Evolutionary conservation across 139 green algal species (phyloP).

Genomic region (Volvox reticuliferus): DNA sequence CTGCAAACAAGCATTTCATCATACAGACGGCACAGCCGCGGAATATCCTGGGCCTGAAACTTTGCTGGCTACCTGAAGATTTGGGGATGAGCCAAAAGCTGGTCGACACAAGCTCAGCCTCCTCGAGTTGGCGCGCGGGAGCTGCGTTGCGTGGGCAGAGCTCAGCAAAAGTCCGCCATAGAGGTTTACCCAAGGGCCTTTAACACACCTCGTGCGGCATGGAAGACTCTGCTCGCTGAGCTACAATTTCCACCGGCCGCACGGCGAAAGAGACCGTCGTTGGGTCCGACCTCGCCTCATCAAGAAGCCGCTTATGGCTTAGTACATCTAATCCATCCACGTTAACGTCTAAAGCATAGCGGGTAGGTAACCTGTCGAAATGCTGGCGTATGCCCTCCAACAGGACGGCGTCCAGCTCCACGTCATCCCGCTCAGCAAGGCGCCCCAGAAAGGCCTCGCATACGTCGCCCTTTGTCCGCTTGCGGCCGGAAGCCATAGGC

Average conservation of each 20-base stretch:
- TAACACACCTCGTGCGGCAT: constrained; percentile 1
- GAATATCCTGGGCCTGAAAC: background rate
- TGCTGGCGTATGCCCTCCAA: constrained; percentile 81
- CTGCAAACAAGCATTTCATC: constrained; percentile 48
- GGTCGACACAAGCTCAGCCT: constrained; percentile 70
- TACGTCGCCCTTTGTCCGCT: constrained; percentile 71
- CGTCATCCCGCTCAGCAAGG: constrained; percentile 68
- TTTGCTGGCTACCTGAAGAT: constrained; percentile 76
- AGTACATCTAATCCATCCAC: constrained; percentile 91
- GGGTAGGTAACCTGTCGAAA: constrained; percentile 86
- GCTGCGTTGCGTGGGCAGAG: constrained; percentile 1
- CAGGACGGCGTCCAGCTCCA: constrained; percentile 77
- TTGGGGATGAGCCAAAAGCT: constrained; percentile 94
- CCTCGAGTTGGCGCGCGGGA: constrained; percentile 34
- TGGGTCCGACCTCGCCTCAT: constrained; percentile 84
- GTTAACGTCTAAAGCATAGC: constrained; percentile 94
- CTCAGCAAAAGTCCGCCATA: background rate
- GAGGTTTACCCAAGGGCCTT: background rate
- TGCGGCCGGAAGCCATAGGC: constrained; percentile 41
- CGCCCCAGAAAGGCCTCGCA: constrained; percentile 76
- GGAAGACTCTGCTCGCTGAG: background rate
- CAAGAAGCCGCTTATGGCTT: constrained; percentile 93
- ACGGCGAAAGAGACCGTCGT: constrained; percentile 90
- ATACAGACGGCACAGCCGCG: background rate
- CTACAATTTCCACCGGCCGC: constrained; percentile 84